These are phyloP conservation scores for Cercospora zeina DNA, from an alignment of 2,329 filamentous ascomycete genomes.

Conservation along the genomic window DNA sequence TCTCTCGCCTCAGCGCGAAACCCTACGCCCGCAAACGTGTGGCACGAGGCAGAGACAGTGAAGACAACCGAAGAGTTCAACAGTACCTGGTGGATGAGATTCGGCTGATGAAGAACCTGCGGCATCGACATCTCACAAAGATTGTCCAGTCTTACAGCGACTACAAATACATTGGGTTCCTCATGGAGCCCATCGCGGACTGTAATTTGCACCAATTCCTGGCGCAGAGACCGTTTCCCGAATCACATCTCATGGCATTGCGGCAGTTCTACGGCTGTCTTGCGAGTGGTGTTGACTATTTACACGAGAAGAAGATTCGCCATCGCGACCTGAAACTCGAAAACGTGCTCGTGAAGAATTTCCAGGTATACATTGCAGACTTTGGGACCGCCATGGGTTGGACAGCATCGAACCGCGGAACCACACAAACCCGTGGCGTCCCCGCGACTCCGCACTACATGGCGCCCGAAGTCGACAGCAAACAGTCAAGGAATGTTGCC, in stretches of 20 bases:
- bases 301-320: neutral
- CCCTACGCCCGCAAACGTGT: neutral
- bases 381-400: neutral
- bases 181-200: neutral
- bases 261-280: slow-evolving; percentile 1
- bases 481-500: neutral
- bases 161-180: neutral
- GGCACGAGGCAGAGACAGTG: neutral
- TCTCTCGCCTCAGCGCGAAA: neutral
- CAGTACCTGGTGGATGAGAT: neutral
- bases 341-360: neutral
- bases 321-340: neutral
- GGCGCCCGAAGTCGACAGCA: neutral
- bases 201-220: neutral
- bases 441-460: neutral
- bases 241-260: neutral
- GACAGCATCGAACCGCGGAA: neutral
- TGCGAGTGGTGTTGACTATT: neutral
- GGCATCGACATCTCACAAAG: neutral
- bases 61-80: neutral
- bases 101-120: slow-evolving; percentile 1
- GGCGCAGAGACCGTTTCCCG: neutral
- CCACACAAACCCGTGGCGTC: neutral
- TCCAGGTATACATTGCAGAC: neutral
- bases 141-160: slow-evolving; percentile 2